phyloP scores from a whole-genome alignment of 2,329 filamentous ascomycete genomes.

The Catunica adiposa region DNA sequence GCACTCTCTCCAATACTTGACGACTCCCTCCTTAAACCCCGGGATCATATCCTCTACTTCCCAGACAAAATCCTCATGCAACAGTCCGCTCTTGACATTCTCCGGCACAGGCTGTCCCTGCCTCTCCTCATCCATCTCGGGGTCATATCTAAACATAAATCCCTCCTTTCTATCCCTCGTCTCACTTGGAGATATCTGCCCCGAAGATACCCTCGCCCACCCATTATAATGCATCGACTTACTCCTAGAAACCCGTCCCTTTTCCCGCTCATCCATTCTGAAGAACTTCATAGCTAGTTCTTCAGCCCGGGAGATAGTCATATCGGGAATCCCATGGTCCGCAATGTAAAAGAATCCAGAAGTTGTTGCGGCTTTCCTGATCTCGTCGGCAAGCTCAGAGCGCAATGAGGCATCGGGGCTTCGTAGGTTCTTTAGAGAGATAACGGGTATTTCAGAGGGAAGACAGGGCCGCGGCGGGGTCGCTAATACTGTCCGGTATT shows the following conservation, averaged over 20 bases:
- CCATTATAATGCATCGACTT: slow-evolving; percentile 31
- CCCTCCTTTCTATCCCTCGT: slow-evolving; percentile 24
- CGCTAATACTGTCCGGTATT: slow-evolving; percentile 22
- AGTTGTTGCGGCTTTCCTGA: slow-evolving; percentile 30
- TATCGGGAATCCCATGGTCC: slow-evolving; percentile 30
- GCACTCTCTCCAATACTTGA: slow-evolving; percentile 32
- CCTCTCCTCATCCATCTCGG: slow-evolving; percentile 27
- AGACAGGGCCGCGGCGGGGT: slow-evolving; percentile 24
- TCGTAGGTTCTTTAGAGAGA: slow-evolving; percentile 28
- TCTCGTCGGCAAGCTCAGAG: slow-evolving; percentile 23
- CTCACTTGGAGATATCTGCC: slow-evolving; percentile 25
- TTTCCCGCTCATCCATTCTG: slow-evolving; percentile 27
- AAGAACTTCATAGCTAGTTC: slow-evolving; percentile 23
- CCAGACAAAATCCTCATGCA: slow-evolving; percentile 4
- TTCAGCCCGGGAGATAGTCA: slow-evolving; percentile 20
- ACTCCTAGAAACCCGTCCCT: slow-evolving; percentile 23
- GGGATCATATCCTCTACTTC: slow-evolving; percentile 27
- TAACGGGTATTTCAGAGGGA: slow-evolving; percentile 33
- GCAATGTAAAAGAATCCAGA: slow-evolving; percentile 40
- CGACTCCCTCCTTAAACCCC: slow-evolving; percentile 29
- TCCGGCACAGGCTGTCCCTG: slow-evolving; percentile 26
- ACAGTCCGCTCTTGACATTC: slow-evolving; percentile 34
- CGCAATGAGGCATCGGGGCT: slow-evolving; percentile 14
- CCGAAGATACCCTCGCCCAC: slow-evolving; percentile 26
- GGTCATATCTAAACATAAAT: slow-evolving; percentile 36